Percentiles rank a stretch among this genome's conserved stretches.
phyloP scores from a whole-genome alignment of 768 basidiomycete genomes.

The Astraeus odoratus region DNA sequence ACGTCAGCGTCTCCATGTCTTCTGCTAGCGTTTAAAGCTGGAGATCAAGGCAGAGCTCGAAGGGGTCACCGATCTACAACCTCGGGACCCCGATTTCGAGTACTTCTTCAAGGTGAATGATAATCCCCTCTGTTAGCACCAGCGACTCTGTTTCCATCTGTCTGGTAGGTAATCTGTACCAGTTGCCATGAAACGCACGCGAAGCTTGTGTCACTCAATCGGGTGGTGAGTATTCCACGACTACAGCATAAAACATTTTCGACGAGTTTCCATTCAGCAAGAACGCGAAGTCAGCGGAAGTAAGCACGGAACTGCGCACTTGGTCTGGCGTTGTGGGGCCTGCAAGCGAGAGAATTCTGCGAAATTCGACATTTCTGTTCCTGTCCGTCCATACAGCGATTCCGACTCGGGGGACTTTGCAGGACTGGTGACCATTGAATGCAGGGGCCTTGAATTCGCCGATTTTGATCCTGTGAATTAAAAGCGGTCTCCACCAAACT shows the following conservation, averaged over 20 bases:
- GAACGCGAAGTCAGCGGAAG: conserved; percentile 56
- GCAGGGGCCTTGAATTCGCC: conserved; percentile 78
- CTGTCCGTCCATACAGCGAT: conserved; percentile 49
- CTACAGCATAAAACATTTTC: conserved; percentile 1
- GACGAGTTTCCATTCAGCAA: conserved; percentile 39
- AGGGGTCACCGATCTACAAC: conserved; percentile 64
- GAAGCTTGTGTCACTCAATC: conserved; percentile 66
- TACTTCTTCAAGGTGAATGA: conserved; percentile 80
- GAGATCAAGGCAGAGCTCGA: conserved; percentile 78
- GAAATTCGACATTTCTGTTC: conserved; percentile 55
- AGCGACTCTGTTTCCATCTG: not conserved
- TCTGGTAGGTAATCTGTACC: conserved; percentile 62
- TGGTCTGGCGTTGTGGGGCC: conserved; percentile 73
- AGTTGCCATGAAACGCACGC: conserved; percentile 74
- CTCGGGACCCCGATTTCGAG: conserved; percentile 63
- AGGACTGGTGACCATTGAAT: conserved; percentile 69
- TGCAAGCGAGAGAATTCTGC: conserved; percentile 82
- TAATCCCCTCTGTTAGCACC: not conserved
- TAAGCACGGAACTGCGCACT: conserved; percentile 64
- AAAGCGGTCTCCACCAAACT: conserved; percentile 9
- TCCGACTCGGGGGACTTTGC: conserved; percentile 50
- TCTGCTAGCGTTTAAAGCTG: conserved; percentile 45
- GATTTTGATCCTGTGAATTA: conserved; percentile 64
- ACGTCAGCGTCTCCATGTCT: not conserved
- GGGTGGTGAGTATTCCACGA: conserved; percentile 36